Conservation (phyloP, 169 alveolate species). For the Besnoitia besnoiti region DNA sequence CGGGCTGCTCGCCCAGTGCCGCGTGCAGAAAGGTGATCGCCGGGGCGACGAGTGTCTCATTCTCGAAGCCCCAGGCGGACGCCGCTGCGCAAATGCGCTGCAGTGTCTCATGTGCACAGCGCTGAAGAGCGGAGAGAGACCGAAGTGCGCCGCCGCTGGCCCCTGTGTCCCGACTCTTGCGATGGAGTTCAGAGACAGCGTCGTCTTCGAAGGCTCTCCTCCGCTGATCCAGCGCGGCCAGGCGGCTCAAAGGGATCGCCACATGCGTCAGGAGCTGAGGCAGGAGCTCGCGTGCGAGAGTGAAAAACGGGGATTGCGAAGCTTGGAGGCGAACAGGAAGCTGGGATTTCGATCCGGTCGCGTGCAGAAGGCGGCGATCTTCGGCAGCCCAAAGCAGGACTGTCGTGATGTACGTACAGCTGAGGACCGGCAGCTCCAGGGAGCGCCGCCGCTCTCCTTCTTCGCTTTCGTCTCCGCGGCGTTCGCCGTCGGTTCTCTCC, state of each 20-base stretch:
- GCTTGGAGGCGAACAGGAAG: neutral
- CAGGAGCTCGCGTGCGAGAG: neutral
- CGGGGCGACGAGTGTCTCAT: neutral
- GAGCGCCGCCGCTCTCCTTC: neutral
- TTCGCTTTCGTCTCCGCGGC: neutral
- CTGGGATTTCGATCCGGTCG: neutral
- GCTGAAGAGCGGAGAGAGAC: neutral
- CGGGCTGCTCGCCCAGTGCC: neutral
- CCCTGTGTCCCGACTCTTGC: neutral
- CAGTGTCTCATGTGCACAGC: neutral
- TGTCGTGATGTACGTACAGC: slow-evolving; percentile 21
- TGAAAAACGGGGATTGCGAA: neutral
- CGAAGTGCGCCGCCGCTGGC: neutral
- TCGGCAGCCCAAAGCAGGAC: neutral
- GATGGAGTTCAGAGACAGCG: neutral
- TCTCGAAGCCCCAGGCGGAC: neutral
- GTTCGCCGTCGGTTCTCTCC: neutral
- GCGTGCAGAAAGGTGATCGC: neutral
- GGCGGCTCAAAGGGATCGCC: neutral
- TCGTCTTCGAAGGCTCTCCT: neutral
- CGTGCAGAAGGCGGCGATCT: neutral
- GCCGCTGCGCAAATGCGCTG: neutral
- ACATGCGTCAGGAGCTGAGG: neutral
- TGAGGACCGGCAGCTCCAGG: neutral
- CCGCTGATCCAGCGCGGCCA: neutral